Evolutionary conservation across 2,329 filamentous ascomycete species (phyloP), one percentile per base, ranked within the genome.

Genomic region (Pseudogymnoascus sp.): DNA sequence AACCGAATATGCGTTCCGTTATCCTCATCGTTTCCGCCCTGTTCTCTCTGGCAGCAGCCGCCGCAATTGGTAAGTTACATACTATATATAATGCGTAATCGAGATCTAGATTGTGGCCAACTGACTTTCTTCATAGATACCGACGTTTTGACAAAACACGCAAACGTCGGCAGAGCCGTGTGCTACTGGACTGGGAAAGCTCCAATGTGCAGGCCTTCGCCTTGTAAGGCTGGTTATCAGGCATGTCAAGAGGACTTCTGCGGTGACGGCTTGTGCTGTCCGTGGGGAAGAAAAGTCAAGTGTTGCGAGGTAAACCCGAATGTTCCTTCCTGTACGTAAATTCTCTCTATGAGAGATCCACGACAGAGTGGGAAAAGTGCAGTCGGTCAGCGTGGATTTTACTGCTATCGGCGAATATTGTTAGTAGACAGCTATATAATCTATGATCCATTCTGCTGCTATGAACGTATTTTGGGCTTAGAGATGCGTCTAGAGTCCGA

Each of bases 381-480:
- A 48, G 15, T 26, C 13, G 73, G 74, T 26, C 13, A 73, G 74
- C 61, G 78, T 77, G 19, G 66, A 75, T 59, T 72, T 77, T 18
- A 78, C 80, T n/a, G 89, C 89, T 62, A 77, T 94, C 72, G 88
- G 94, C 70, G 78, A 94, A 56, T 15, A 48, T 28, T 28, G 8
- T 28, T n/a, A 23, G 23, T 8, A 41, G 19, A 48, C 6, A 41
- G 28, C 10, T 48, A 28, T 15, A 52, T 12, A 48, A 48, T 30
- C 23, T 30, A 9, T 28, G 41, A 6, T 52, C 4, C 8, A 30
- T 30, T 30, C n/a, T 52, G 3, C 41, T 18, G 23, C 2, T 30
- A 30, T 52, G 6, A 26, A n/a, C 41, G n/a, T 48, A 10, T 18
- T 18, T 18, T 18, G 9, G 23, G 12, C 15, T 18, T 30, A 18